Evolutionary conservation across 2,329 filamentous ascomycete genomes (phyloP).

Genomic region (Cladophialophora bantiana): DNA sequence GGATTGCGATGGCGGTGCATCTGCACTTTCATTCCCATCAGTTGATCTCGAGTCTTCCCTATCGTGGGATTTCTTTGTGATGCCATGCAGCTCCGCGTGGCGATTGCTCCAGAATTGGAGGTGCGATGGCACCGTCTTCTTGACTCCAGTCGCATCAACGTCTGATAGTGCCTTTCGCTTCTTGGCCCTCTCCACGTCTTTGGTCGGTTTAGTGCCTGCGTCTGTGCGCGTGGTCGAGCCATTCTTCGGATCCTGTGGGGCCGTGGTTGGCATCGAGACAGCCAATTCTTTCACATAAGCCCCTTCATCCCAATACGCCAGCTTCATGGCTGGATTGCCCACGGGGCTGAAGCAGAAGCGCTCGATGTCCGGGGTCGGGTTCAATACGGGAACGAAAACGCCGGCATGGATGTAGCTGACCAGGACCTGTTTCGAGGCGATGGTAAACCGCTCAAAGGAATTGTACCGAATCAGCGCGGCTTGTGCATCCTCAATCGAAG

Average conservation of each 20-base stretch:
- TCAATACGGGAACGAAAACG: conserved; percentile 78
- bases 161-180: conserved; percentile 54
- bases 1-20: conserved; percentile 58
- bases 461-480: conserved; percentile 75
- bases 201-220: conserved; percentile 40
- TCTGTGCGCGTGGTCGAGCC: conserved; percentile 22
- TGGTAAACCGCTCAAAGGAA: conserved; percentile 76
- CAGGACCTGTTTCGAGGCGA: conserved; percentile 74
- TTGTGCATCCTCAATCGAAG: conserved; percentile 75
- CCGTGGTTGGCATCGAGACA: conserved; percentile 56
- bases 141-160: conserved; percentile 47
- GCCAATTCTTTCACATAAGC: conserved; percentile 72
- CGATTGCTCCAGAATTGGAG: conserved; percentile 75
- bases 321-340: conserved; percentile 69
- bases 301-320: conserved; percentile 79
- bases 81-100: conserved; percentile 70
- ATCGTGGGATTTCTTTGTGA: conserved; percentile 43
- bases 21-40: conserved; percentile 34
- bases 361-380: conserved; percentile 64
- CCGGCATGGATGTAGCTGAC: conserved; percentile 82
- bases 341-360: conserved; percentile 73
- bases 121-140: conserved; percentile 66
- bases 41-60: conserved; percentile 45
- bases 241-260: conserved; percentile 22
- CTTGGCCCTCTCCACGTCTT: conserved; percentile 54